phyloP scores from a whole-genome alignment of 108 stramenopile species.

The Epithemia pelagica region DNA sequence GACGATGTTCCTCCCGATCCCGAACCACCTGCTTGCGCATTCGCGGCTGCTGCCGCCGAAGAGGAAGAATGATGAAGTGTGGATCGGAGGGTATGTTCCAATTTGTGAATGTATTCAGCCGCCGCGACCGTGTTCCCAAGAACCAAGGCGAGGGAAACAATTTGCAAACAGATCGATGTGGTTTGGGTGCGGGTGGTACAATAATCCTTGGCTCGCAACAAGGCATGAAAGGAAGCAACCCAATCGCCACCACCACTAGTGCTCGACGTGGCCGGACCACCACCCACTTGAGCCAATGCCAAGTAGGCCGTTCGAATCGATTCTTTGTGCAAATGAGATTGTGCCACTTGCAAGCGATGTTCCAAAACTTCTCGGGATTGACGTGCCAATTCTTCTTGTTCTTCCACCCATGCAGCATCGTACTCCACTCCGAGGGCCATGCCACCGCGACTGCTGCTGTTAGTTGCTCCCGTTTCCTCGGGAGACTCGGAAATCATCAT shows the following conservation, averaged over 20 bases:
- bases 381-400: constrained; percentile 20
- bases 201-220: constrained; percentile 52
- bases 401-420: constrained; percentile 4
- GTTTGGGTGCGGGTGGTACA: constrained; percentile 52
- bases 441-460: no score
- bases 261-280: background rate
- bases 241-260: constrained; percentile 26
- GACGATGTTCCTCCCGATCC: no score
- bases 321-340: constrained; percentile 72
- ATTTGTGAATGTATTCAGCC: constrained; percentile 18
- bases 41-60: background rate
- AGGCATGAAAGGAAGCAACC: constrained; percentile 33
- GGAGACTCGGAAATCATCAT: background rate
- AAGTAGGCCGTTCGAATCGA: constrained; percentile 66
- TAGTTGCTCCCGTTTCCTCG: background rate
- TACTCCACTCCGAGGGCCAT: background rate
- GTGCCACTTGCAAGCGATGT: constrained; percentile 57
- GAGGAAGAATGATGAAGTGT: background rate
- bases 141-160: constrained; percentile 47
- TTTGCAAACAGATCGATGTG: constrained; percentile 38
- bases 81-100: constrained; percentile 14
- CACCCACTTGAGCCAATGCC: constrained; percentile 24
- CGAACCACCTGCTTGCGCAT: no score
- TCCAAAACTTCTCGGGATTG: constrained; percentile 34
- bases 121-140: constrained; percentile 27